Evolutionary conservation across 1,284 basidiomycete genomes (phyloP).

Genomic region (Tilletia walkeri): DNA sequence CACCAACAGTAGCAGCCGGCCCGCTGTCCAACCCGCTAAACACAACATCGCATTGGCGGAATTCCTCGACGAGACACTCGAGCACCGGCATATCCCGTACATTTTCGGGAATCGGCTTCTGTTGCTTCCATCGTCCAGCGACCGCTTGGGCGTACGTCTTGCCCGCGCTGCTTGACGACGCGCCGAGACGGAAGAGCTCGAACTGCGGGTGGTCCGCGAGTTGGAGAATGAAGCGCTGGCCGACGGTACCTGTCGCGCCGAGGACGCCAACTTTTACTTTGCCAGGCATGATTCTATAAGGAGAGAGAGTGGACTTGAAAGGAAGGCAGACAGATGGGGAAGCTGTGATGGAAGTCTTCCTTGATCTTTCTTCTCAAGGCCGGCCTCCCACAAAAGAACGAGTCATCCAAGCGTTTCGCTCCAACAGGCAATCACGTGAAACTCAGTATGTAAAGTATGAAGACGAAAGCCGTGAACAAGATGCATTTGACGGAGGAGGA

Average conservation of each 20-base stretch:
- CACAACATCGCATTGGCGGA: slow-evolving; percentile 78
- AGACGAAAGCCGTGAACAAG: no score
- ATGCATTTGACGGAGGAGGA: background rate
- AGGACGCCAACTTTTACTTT: slow-evolving; percentile 83
- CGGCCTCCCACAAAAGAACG: background rate
- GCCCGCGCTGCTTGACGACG: slow-evolving; percentile 82
- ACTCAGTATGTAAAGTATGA: no score
- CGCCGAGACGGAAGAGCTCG: slow-evolving; percentile 79
- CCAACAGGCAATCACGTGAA: no score
- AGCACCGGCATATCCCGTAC: slow-evolving; percentile 72
- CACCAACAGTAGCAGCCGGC: slow-evolving; percentile 90
- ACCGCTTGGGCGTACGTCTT: slow-evolving; percentile 76
- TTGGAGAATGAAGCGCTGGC: slow-evolving; percentile 74
- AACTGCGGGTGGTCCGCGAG: slow-evolving; percentile 90
- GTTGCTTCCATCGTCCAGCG: slow-evolving; percentile 79
- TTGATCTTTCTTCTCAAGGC: background rate
- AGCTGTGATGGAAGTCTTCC: background rate
- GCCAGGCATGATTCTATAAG: slow-evolving; percentile 4
- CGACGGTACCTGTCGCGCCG: slow-evolving; percentile 74
- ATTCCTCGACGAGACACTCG: slow-evolving; percentile 76
- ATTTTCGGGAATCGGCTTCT: slow-evolving; percentile 69
- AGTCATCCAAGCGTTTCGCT: no score
- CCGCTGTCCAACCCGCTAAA: slow-evolving; percentile 95
- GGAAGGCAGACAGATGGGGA: no score
- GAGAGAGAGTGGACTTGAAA: no score